These are phyloP conservation scores for Citeromyces hawaiiensis DNA, from an alignment of 1,139 yeast species.

Conservation along the genomic window DNA sequence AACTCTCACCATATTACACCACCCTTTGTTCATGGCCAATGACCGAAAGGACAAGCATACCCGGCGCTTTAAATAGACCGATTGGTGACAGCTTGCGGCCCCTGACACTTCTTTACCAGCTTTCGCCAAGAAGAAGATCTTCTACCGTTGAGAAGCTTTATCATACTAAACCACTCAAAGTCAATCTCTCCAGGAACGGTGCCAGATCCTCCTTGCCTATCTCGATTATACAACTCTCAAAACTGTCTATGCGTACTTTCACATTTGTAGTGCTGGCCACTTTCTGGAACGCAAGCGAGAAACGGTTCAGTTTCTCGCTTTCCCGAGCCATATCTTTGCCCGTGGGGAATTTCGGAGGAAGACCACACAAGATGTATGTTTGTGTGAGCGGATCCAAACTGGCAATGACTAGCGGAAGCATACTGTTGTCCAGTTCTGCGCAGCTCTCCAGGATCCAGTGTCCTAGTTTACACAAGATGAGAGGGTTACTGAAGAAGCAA, in stretches of 20 bases:
- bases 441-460: conserved; percentile 77
- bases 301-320: conserved; percentile 42
- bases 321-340: conserved; percentile 21
- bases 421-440: conserved; percentile 60
- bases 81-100: too few relatives aligned
- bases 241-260: conserved; percentile 81
- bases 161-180: conserved; percentile 30
- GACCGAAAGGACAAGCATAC: too few relatives aligned
- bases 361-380: conserved; percentile 80
- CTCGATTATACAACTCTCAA: conserved; percentile 89
- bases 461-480: conserved; percentile 74
- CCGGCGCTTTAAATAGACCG: too few relatives aligned
- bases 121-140: too few relatives aligned
- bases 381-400: conserved; percentile 63
- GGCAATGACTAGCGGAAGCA: conserved; percentile 81
- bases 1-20: too few relatives aligned
- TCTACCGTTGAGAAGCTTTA: too few relatives aligned
- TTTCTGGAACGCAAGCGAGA: conserved; percentile 83
- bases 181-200: conserved; percentile 73
- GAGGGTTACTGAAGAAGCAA: conserved; percentile 68
- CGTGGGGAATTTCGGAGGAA: conserved; percentile 70
- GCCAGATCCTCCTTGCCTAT: conserved; percentile 77
- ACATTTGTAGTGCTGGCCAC: conserved; percentile 79
- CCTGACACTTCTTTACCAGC: too few relatives aligned
- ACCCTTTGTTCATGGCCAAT: too few relatives aligned